These are phyloP conservation scores for Penicillium samsonianum DNA, from an alignment of 495 filamentous ascomycete genomes.

Conservation along the genomic window DNA sequence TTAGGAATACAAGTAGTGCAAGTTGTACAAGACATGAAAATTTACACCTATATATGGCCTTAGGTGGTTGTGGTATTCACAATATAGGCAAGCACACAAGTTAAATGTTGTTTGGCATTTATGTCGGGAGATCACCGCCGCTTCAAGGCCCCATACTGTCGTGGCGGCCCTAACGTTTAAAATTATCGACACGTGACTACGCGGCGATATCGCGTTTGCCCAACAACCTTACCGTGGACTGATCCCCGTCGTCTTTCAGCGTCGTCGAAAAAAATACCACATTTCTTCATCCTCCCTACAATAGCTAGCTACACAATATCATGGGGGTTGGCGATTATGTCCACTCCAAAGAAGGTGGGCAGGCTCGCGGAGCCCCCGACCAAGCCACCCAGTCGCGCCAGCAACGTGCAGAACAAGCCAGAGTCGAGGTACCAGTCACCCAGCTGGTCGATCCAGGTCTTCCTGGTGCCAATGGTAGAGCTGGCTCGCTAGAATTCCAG, in stretches of 20 bases:
- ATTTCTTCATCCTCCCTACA: background rate
- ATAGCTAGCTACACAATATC: background rate
- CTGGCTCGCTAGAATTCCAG: conserved; percentile 21
- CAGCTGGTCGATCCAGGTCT: conserved; percentile 25
- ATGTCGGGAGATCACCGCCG: background rate
- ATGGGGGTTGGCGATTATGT: conserved; percentile 52
- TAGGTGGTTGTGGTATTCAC: background rate
- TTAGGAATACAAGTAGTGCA: background rate
- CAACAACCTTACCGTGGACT: conserved; percentile 9
- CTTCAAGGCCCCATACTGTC: background rate
- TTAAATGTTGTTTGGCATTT: background rate
- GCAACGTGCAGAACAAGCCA: conserved; percentile 40
- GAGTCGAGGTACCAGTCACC: conserved; percentile 35
- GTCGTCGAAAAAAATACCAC: background rate
- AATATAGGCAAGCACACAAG: background rate
- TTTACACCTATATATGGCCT: background rate
- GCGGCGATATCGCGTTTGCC: conserved; percentile 32
- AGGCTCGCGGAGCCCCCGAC: conserved; percentile 30
- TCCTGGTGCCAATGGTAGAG: conserved; percentile 19
- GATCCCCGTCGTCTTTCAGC: conserved; percentile 10
- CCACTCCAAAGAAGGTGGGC: conserved; percentile 43
- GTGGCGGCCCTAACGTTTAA: background rate
- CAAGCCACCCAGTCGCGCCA: conserved; percentile 33
- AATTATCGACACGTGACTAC: conserved; percentile 42
- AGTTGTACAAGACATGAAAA: background rate